phyloP scores from a whole-genome alignment of 2,329 filamentous ascomycete species.

The Phialocephala sp. region DNA sequence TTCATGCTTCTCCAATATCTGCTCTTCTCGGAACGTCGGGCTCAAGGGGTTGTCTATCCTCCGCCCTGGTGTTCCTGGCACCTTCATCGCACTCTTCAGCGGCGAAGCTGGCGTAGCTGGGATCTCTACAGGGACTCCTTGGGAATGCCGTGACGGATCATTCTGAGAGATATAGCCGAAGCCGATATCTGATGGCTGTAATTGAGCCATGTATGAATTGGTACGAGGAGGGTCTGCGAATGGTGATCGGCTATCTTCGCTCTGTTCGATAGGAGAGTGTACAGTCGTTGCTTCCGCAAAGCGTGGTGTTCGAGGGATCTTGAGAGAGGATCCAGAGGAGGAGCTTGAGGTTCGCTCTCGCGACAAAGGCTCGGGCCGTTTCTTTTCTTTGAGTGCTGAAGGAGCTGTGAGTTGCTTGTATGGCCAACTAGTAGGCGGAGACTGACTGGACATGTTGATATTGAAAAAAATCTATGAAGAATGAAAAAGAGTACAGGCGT shows the following conservation, averaged over 20 bases:
- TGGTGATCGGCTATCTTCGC: slow-evolving; percentile 52
- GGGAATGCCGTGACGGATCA: slow-evolving; percentile 56
- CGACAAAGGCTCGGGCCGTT: slow-evolving; percentile 36
- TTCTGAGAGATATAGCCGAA: slow-evolving; percentile 84
- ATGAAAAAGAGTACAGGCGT: slow-evolving; percentile 26
- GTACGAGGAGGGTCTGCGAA: slow-evolving; percentile 61
- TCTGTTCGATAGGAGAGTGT: slow-evolving; percentile 73
- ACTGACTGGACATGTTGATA: slow-evolving; percentile 38
- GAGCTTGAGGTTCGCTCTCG: slow-evolving; percentile 50
- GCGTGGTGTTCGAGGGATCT: slow-evolving; percentile 74
- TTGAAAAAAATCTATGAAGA: slow-evolving; percentile 27
- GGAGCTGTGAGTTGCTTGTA: slow-evolving; percentile 32
- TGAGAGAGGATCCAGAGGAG: slow-evolving; percentile 51
- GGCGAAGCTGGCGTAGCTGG: slow-evolving; percentile 76
- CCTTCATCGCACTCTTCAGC: slow-evolving; percentile 88
- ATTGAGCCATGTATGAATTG: slow-evolving; percentile 61
- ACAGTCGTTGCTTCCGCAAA: slow-evolving; percentile 83
- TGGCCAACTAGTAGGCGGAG: slow-evolving; percentile 25
- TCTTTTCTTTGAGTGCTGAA: slow-evolving; percentile 37
- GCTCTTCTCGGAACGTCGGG: slow-evolving; percentile 90
- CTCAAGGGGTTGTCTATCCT: slow-evolving; percentile 79
- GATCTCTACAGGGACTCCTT: slow-evolving; percentile 54
- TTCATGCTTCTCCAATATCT: slow-evolving; percentile 85
- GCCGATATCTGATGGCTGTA: slow-evolving; percentile 84
- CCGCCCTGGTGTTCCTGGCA: slow-evolving; percentile 80